These are phyloP conservation scores for Trichoderma breve DNA, from an alignment of 2,329 filamentous ascomycete genomes.

Conservation along the genomic window DNA sequence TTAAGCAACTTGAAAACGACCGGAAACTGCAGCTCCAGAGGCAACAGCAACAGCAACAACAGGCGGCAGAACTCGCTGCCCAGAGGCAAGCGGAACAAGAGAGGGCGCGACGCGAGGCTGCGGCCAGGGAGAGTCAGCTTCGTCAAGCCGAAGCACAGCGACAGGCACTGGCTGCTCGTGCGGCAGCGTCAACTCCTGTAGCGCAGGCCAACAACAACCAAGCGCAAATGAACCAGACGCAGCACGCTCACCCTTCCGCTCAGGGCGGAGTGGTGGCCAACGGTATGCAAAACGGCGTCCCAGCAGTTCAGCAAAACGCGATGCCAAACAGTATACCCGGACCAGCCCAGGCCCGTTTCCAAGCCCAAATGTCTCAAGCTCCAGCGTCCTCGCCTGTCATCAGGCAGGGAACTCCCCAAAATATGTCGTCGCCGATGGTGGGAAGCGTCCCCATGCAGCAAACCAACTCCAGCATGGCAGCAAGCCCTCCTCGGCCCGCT, in stretches of 20 bases:
- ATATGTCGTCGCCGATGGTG: conserved; percentile 65
- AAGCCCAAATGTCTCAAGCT: conserved; percentile 58
- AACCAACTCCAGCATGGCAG: conserved; percentile 65
- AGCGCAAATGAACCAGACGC: conserved; percentile 30
- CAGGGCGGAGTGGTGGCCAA: conserved; percentile 39
- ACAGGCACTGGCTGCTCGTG: conserved; percentile 33
- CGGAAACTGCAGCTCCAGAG: conserved; percentile 50
- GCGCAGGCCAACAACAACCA: conserved; percentile 28
- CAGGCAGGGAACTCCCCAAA: conserved; percentile 62
- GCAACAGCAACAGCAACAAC: conserved; percentile 43
- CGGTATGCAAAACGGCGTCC: conserved; percentile 39
- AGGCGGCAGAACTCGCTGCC: conserved; percentile 41
- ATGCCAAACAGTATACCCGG: conserved; percentile 41
- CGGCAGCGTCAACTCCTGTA: conserved; percentile 27
- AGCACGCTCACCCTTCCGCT: conserved; percentile 36
- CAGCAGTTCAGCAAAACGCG: conserved; percentile 30
- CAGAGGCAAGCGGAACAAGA: conserved; percentile 47
- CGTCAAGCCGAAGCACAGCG: conserved; percentile 39
- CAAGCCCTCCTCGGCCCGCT: conserved; percentile 63
- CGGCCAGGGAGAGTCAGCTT: conserved; percentile 36
- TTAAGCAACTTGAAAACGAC: conserved; percentile 61
- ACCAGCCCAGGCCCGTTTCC: conserved; percentile 46
- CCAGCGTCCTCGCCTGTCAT: conserved; percentile 67
- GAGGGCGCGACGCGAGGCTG: conserved; percentile 39
- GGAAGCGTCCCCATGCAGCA: conserved; percentile 61